These are phyloP conservation scores for Coemansia sp. DNA, from an alignment of 192 early-diverging fungal species.

Conservation along the genomic window DNA sequence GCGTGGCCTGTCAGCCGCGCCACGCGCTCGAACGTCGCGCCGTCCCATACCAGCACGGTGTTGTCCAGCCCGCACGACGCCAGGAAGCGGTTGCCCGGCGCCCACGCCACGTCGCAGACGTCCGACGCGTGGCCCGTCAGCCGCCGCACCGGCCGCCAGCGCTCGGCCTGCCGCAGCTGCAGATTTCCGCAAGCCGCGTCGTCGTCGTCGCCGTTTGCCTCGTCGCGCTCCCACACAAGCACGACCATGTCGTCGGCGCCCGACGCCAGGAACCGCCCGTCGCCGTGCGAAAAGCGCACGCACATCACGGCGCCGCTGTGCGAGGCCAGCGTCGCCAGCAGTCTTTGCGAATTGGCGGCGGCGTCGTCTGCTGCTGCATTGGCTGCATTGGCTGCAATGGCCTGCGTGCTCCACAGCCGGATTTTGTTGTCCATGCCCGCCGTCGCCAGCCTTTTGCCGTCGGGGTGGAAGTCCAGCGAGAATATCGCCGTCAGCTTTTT, in stretches of 20 bases:
- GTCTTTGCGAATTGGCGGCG: slow-evolving; percentile 58
- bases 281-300: slow-evolving; percentile 77
- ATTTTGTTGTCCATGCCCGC: slow-evolving; percentile 88
- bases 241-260: slow-evolving; percentile 94
- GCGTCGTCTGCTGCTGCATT: slow-evolving; percentile 34
- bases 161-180: slow-evolving; percentile 42
- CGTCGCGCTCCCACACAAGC: slow-evolving; percentile 86
- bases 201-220: slow-evolving; percentile 31
- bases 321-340: slow-evolving; percentile 78
- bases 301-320: slow-evolving; percentile 92
- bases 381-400: slow-evolving; percentile 59
- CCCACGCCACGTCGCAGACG: slow-evolving; percentile 93
- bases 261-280: slow-evolving; percentile 79
- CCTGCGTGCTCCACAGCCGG: slow-evolving; percentile 84
- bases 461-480: slow-evolving; percentile 86
- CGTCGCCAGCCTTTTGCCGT: slow-evolving; percentile 80
- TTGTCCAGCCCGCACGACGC: slow-evolving; percentile 92
- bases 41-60: slow-evolving; percentile 86
- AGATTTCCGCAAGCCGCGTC: slow-evolving; percentile 14
- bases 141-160: slow-evolving; percentile 73
- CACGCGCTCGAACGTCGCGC: slow-evolving; percentile 72
- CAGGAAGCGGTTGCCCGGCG: slow-evolving; percentile 79
- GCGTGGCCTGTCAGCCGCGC: slow-evolving; percentile 68
- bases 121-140: slow-evolving; percentile 89
- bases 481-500: slow-evolving; percentile 70